These are phyloP conservation scores for Kandelia obovata DNA, from an alignment of 345 rosid species.

Conservation along the genomic window DNA sequence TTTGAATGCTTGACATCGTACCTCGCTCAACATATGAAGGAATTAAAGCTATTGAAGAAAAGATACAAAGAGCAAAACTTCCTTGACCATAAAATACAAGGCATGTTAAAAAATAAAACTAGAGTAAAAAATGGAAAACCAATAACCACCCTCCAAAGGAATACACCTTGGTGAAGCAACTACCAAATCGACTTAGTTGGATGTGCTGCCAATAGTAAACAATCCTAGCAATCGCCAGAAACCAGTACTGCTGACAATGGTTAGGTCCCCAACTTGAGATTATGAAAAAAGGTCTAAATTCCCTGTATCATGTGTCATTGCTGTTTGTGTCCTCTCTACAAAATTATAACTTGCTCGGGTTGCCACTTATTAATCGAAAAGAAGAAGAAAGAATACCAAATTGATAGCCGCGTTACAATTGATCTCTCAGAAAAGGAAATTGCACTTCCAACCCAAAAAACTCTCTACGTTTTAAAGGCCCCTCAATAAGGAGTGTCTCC, in stretches of 20 bases:
- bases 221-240: background rate
- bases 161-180: constrained; percentile 14
- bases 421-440: constrained; percentile 33
- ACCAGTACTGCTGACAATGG: background rate
- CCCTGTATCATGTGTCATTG: constrained; percentile 15
- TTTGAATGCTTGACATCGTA: background rate
- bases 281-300: background rate
- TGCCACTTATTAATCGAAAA: constrained; percentile 20
- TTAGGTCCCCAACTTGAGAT: constrained; percentile 8
- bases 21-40: background rate
- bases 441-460: constrained; percentile 25
- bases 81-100: constrained; percentile 32
- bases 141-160: background rate
- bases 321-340: constrained; percentile 6
- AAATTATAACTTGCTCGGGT: constrained; percentile 26
- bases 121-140: background rate
- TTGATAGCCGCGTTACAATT: constrained; percentile 39
- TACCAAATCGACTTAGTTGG: background rate
- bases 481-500: constrained; percentile 39
- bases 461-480: constrained; percentile 31
- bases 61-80: constrained; percentile 1
- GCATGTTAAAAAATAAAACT: constrained; percentile 10
- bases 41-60: background rate
- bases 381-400: constrained; percentile 18
- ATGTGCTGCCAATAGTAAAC: background rate